phyloP scores from a whole-genome alignment of 208 protist species.

The Trypanosoma melophagium region DNA sequence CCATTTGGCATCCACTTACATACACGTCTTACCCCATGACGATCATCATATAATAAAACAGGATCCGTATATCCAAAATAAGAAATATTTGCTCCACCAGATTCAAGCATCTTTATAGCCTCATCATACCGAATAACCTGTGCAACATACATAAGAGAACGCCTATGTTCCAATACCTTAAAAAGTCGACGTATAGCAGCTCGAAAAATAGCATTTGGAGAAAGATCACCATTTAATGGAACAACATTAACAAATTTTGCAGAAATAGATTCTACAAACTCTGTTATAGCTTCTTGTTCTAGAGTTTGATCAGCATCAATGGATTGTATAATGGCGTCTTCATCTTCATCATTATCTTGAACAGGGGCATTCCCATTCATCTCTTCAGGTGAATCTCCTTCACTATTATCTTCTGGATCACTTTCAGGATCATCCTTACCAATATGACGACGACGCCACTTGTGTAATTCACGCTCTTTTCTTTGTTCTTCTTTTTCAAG shows the following conservation, averaged over 20 bases:
- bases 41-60: slow-evolving; percentile 53
- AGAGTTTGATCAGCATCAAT: slow-evolving; percentile 20
- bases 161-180: slow-evolving; percentile 60
- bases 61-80: slow-evolving; percentile 65
- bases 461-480: slow-evolving; percentile 57
- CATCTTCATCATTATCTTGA: slow-evolving; percentile 15
- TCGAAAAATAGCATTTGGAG: slow-evolving; percentile 53
- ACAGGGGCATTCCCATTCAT: slow-evolving; percentile 11
- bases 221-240: slow-evolving; percentile 55
- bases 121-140: slow-evolving; percentile 67
- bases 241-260: slow-evolving; percentile 61
- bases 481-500: slow-evolving; percentile 22
- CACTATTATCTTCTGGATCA: slow-evolving; percentile 20
- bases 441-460: slow-evolving; percentile 91
- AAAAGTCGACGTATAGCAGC: slow-evolving; percentile 42
- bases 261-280: slow-evolving; percentile 63
- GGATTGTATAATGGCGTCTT: not conserved
- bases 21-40: slow-evolving; percentile 39
- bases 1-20: slow-evolving; percentile 58
- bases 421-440: slow-evolving; percentile 65
- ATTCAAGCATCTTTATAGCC: slow-evolving; percentile 42
- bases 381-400: slow-evolving; percentile 16
- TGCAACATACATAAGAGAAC: slow-evolving; percentile 73
- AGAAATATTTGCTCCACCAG: slow-evolving; percentile 54
- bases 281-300: slow-evolving; percentile 63